Evolutionary conservation across 2,329 filamentous ascomycete genomes (phyloP), one percentile per base, ranked within the genome.

Genomic region (Diaporthe sp.): DNA sequence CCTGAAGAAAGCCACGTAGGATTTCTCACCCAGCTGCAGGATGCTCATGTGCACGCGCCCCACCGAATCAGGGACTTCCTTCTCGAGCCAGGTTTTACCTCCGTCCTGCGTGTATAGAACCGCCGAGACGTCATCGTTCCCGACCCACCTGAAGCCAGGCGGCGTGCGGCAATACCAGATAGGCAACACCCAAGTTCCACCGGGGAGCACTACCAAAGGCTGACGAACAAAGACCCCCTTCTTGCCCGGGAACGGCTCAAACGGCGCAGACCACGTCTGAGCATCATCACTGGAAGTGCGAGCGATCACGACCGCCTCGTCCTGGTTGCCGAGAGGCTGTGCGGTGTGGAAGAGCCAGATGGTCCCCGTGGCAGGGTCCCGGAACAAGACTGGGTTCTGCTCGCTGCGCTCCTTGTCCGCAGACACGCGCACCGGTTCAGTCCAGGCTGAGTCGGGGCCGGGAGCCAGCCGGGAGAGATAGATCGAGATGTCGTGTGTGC

Each of bases 41-140:
- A 86, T 85, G 51, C 85, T 85, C 86, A 87, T 87, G 75, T 87
- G 86, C 0, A 87, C 86, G 4, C 81, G 79, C 0, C 86, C 86
- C 2, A 81, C 79, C 10, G 84, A 85, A 0, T 84, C 81, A 0
- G 83, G 82, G 0, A 87, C 81, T 22, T 80, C 77, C 2, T 78
- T 84, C 75, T 87, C 86, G 0, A 65, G 72, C 86, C 86, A 87
- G 0, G 83, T 85, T 31, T 79, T 71, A 3, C 86, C 86, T 6
- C 80, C 77, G 28, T 87, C 85, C 3, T 77, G 72, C 2, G 84
- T 84, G 57, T 83, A 83, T 9, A 85, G 81, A 1, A 87, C 76
- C 0, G 82, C 83, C 0, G 86, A 85, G 0, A 86, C 82, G 37
- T 87, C 86, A 57, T 87, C 84, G 49, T 83, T 86, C 0, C 86